Percentiles rank a stretch among this genome's conserved stretches.
phyloP scores from a whole-genome alignment of 2,329 filamentous ascomycete species.

The Curvularia eragrostidis region DNA sequence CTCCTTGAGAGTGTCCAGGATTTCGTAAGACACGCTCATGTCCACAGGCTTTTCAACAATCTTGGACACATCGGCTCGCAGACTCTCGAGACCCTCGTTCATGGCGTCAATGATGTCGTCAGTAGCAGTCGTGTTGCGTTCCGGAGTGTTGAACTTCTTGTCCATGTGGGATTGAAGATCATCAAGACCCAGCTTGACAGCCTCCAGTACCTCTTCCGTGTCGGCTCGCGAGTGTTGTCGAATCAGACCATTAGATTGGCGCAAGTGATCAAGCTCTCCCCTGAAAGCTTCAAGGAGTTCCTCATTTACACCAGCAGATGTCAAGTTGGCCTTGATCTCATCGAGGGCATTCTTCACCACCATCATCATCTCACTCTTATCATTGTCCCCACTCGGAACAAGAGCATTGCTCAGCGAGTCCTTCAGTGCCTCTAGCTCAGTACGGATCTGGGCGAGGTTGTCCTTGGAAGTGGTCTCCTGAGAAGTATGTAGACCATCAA shows the following conservation, averaged over 20 bases:
- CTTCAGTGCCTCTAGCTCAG: slow-evolving; percentile 54
- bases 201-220: slow-evolving; percentile 58
- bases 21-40: slow-evolving; percentile 85
- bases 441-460: slow-evolving; percentile 51
- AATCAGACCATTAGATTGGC: slow-evolving; percentile 51
- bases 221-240: slow-evolving; percentile 51
- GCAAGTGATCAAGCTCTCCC: slow-evolving; percentile 59
- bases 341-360: slow-evolving; percentile 48
- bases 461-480: slow-evolving; percentile 53
- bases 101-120: slow-evolving; percentile 67
- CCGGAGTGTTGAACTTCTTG: slow-evolving; percentile 61
- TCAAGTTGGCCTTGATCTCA: slow-evolving; percentile 44
- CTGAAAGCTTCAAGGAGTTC: slow-evolving; percentile 62
- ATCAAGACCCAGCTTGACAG: slow-evolving; percentile 58
- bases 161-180: slow-evolving; percentile 58
- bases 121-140: slow-evolving; percentile 61
- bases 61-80: slow-evolving; percentile 77
- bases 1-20: slow-evolving; percentile 84
- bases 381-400: slow-evolving; percentile 46
- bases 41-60: slow-evolving; percentile 81
- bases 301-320: slow-evolving; percentile 48
- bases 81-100: slow-evolving; percentile 73
- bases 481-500: slow-evolving; percentile 53
- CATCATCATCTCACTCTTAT: slow-evolving; percentile 53
- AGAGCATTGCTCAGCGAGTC: slow-evolving; percentile 53